Evolutionary conservation across 139 green algal genomes (phyloP), one percentile per base, ranked within the genome.

Genomic region (Prasinococcaceae sp.): DNA sequence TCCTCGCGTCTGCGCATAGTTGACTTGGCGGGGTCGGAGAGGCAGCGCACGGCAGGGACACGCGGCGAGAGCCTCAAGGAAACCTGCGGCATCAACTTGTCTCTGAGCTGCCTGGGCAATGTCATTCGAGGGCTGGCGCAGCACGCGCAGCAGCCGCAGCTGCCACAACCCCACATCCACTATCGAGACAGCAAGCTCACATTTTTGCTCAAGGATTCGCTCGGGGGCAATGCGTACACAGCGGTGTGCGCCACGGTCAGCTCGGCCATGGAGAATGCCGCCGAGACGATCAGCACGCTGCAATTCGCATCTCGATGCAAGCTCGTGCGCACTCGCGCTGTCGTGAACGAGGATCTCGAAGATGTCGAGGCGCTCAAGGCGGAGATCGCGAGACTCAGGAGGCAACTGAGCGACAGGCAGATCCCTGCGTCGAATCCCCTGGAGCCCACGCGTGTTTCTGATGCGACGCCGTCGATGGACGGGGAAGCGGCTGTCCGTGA

Each of bases 101-200:
- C 9, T 19, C 29, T 55, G n/a, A 44, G 6, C 17, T 28, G 26
- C 6, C 29, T 55, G 10, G 30, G 48, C 27, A 45, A 28, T 10
- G 48, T 55, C 48, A 55, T 55, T 16, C 20, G 28, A 10, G 48
- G 24, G 27, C 30, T 55, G n/a, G n/a, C n/a, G n/a, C n/a, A n/a
- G n/a, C n/a, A n/a, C n/a, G n/a, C 48, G 9, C 25, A 10, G 17
- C n/a, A 6, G 30, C 27, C n/a, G n/a, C n/a, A n/a, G n/a, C n/a
- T n/a, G 27, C 25, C n/a, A 27, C 14, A 6, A 9, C 6, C 40
- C 8, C 48, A 55, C 48, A 44, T 55, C 17, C 48, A 24, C 4
- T 55, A 45, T 22, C 22, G 48, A 24, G 48, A 55, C 17, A 43
- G 27, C 48, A 55, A 55, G 48, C 48, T 55, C 28, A 55, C 48